Evolutionary conservation across 768 basidiomycete species (phyloP), one percentile per base, ranked within the genome.

Genomic region (Russula emetica): DNA sequence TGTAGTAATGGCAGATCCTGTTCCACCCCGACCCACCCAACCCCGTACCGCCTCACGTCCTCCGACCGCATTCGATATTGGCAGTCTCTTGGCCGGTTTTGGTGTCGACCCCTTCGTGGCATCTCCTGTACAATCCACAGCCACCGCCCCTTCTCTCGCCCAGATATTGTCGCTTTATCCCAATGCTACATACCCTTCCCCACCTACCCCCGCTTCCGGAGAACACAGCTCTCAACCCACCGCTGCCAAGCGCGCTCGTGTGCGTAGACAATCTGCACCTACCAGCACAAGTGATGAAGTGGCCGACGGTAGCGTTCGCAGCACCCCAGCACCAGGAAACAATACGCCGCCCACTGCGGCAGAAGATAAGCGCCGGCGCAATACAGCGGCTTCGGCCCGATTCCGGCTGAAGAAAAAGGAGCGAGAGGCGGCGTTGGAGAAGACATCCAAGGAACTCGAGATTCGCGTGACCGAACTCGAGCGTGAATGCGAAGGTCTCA

Each of bases 351-450:
- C 85, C 2, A 82, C 82, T 8, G 78, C 86, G 6, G 74, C 87
- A 0, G 94, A 96, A 74, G 94, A 96, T 75, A 96, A 96, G 73
- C 87, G 94, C n/a, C 82, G 93, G 62, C 79, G 94, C 52, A 97
- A 97, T 73, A 97, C 94, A 0, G 92, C 92, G 1, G 94, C 94
- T 0, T 92, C 90, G 58, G 94, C 94, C 36, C 89, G 94, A 9
- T 97, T 97, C 81, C 83, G 94, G 63, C 75, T 93, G 71, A 97
- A 96, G 82, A 97, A 97, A 81, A 97, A 97, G 79, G 92, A 95
- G 75, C 82, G 94, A 16, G 94, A 97, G 76, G 87, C 85, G 2
- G 94, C 94, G 18, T 78, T 96, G 24, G 94, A 96, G 76, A 82
- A 80, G 49, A 86, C 85, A 70, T 85, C 90, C 18, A 93, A 92